A percentile compares a stretch with the other conserved stretches of the same genome.
Evolutionary conservation across 192 early-diverging fungal genomes (phyloP).

Genomic region (Coemansia sp.): DNA sequence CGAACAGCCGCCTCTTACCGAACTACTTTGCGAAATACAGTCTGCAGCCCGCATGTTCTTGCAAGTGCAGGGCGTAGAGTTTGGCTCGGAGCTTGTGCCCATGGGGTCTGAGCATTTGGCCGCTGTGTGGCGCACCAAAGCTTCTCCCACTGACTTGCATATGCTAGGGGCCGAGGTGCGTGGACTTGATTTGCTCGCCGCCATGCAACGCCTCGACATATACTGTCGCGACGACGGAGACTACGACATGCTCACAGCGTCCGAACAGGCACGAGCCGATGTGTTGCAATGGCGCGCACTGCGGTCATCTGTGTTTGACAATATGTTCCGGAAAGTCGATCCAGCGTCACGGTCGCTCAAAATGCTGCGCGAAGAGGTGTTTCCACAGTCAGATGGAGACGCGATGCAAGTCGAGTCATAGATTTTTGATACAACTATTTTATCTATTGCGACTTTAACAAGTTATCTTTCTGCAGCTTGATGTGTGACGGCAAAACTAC

Average conservation of each 20-base stretch:
- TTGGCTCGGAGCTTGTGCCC: not conserved
- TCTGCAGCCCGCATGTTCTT: slow-evolving; percentile 27
- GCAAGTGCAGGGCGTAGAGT: slow-evolving; percentile 5
- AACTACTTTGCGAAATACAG: slow-evolving; percentile 45
- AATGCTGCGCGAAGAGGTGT: slow-evolving; percentile 25
- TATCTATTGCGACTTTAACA: slow-evolving; percentile 27
- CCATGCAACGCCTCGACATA: slow-evolving; percentile 35
- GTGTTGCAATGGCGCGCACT: slow-evolving; percentile 50
- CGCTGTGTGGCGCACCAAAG: slow-evolving; percentile 22
- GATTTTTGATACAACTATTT: no score
- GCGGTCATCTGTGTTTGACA: slow-evolving; percentile 31
- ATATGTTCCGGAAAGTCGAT: slow-evolving; percentile 42
- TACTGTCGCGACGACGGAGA: slow-evolving; percentile 49
- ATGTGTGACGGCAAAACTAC: slow-evolving; percentile 51
- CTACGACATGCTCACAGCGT: slow-evolving; percentile 47
- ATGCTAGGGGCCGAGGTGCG: slow-evolving; percentile 28
- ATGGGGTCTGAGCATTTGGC: slow-evolving; percentile 32
- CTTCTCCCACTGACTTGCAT: slow-evolving; percentile 8
- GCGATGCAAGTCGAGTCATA: not conserved
- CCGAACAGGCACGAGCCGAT: slow-evolving; percentile 40
- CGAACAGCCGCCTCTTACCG: slow-evolving; percentile 56
- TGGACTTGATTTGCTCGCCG: slow-evolving; percentile 20
- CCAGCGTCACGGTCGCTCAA: slow-evolving; percentile 34
- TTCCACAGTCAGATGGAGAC: slow-evolving; percentile 2
- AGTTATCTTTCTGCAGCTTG: slow-evolving; percentile 38